phyloP scores from a whole-genome alignment of 345 rosid species.

The Iberis pinnata region DNA sequence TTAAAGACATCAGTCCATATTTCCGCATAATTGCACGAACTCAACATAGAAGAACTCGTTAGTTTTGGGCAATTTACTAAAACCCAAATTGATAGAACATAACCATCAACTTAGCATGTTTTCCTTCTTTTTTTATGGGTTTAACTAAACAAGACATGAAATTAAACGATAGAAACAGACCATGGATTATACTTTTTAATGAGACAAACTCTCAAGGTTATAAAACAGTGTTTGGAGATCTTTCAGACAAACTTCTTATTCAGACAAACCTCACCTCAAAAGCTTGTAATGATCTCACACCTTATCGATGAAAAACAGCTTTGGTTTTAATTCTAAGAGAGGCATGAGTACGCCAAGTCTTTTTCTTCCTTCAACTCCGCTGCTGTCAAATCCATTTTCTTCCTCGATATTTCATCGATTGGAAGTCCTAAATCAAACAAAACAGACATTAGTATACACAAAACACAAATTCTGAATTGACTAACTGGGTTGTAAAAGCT shows the following conservation, averaged over 20 bases:
- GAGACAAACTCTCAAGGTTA: too few species aligned
- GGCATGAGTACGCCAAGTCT: conserved; percentile 93
- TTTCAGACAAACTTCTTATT: conserved; percentile 18
- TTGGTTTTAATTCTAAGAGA: conserved; percentile 42
- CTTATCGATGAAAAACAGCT: background rate
- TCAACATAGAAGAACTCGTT: too few species aligned
- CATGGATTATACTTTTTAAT: background rate
- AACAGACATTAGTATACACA: conserved; percentile 2
- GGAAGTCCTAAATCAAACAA: conserved; percentile 44
- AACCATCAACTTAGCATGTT: too few species aligned
- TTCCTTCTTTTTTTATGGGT: too few species aligned
- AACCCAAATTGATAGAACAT: too few species aligned
- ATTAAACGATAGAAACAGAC: conserved; percentile 22
- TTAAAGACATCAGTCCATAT: too few species aligned
- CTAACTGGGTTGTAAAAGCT: background rate
- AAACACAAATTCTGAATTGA: too few species aligned
- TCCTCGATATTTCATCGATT: conserved; percentile 87
- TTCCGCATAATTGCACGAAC: too few species aligned
- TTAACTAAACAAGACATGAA: too few species aligned
- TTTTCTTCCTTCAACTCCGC: conserved; percentile 90
- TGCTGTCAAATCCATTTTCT: conserved; percentile 88
- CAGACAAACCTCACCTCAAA: conserved; percentile 8
- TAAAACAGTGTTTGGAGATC: conserved; percentile 15
- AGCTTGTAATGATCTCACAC: conserved; percentile 22
- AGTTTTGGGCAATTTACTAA: too few species aligned